Evolutionary conservation across 495 filamentous ascomycete species (phyloP), one percentile per base, ranked within the genome.

Genomic region (Astrocystis sublimbata): DNA sequence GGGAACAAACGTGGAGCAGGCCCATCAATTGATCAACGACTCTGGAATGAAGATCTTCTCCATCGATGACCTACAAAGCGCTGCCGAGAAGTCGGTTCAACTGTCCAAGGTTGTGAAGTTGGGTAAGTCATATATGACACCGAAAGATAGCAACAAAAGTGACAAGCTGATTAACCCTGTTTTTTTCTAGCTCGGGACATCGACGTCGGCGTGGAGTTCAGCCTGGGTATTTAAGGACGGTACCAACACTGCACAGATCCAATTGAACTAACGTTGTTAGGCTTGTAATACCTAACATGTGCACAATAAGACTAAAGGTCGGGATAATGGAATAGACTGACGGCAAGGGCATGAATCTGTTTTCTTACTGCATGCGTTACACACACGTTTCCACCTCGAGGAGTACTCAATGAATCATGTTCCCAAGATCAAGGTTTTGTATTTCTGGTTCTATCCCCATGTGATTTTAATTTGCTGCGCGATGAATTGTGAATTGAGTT

Each of bases 41-140:
- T 96, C 92, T 50, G 94, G 96, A 65, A 85, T 98, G 69, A 98
- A 98, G 88, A 98, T 98, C 79, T 98, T 98, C 84, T 96, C 90
- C 57, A 97, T 98, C 64, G 94, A 98, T 71, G 96, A 98, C 80
- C 85, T 98, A 65, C 96, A 98, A 80, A 93, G 77, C 73, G 96
- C 94, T 51, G 94, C 94, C 59, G 96, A 98, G 86, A 98, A 96
- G 83, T 89, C 92, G 2, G 94, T 98, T 70, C 94, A 98, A 79
- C 92, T 98, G 75, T 96, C 92, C 60, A 98, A 97, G 84, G 90
- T 98, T 51, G 96, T 98, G 67, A 98, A 97, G 86, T 90, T 97
- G 91, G 88, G 88, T 89, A 82, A 76, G 87, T 45, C 13, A 80
- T 51, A 26, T 49, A 13, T 41, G 45, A 17, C 15, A 10, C 24